Conservation (phyloP, 1,284 basidiomycete genomes). For the Rhodotorula sp. region DNA sequence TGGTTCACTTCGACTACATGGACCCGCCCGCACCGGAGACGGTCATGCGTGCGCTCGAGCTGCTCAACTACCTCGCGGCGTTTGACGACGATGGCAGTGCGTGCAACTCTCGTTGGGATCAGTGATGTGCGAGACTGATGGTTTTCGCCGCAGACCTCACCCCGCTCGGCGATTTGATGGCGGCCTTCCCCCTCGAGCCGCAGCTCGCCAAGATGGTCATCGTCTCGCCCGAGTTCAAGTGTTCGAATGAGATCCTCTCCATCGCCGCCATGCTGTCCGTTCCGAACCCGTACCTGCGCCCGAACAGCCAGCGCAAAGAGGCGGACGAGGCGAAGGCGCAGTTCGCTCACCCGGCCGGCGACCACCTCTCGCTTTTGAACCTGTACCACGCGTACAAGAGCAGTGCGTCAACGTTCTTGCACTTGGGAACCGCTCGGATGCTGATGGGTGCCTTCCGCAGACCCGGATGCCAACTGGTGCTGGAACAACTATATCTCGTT, state of each 20-base stretch:
- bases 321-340: constrained; percentile 88
- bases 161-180: constrained; percentile 85
- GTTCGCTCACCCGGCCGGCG: constrained; percentile 88
- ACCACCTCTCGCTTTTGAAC: constrained; percentile 92
- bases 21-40: constrained; percentile 96
- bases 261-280: constrained; percentile 98
- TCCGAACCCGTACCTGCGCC: constrained; percentile 90
- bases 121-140: neutral
- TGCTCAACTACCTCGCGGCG: constrained; percentile 88
- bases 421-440: constrained; percentile 2
- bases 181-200: constrained; percentile 96
- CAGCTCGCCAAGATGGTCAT: constrained; percentile 96
- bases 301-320: constrained; percentile 80
- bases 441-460: constrained; percentile 25
- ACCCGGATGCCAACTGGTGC: constrained; percentile 79
- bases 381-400: constrained; percentile 90
- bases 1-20: constrained; percentile 87
- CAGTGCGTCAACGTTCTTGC: constrained; percentile 46
- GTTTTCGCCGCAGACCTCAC: constrained; percentile 60
- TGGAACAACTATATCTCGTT: constrained; percentile 89
- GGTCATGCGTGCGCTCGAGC: constrained; percentile 93
- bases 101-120: constrained; percentile 9
- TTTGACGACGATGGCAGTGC: constrained; percentile 84
- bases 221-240: constrained; percentile 88
- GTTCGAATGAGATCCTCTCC: constrained; percentile 91